Base-by-base conservation (phyloP, 345 rosid genomes). In the Kandelia obovata region DNA sequence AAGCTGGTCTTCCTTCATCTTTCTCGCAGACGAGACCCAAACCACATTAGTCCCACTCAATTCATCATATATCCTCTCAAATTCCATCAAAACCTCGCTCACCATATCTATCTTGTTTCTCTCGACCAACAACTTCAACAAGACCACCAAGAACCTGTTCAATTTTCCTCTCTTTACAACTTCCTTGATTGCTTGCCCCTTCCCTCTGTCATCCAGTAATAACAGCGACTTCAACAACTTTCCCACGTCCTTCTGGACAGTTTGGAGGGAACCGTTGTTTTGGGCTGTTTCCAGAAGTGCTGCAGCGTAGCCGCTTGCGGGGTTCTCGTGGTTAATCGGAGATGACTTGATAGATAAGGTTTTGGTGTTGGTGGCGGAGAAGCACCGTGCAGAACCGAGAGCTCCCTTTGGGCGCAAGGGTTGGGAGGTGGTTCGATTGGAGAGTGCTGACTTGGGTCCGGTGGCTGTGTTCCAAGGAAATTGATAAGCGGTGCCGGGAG, bases 231-330 rank as follows among this genome's bases (percentile, higher is more conserved):
- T 81, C 11, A 71, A 77, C 16, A 85, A 46, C 66, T 82, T 82
- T 9, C 56, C 79, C 25, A 79, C 96, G 57, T 86, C 93, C 55
- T 64, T 75, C 30, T 62, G 80, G 34, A 84, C 82, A 28, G 62
- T 65, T 23, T 78, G 72, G 53, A 88, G 85, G 43, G 92, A 80
- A 61, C 72, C 58, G 75, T 72, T 83, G 74, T 81, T 66, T 9
- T 72, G 89, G 62, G 89, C 79, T 49, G 79, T 79, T 64, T 85
- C 88, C 6, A 89, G 68, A 64, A 92, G 93, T 2, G 97, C 97
- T 0, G 87, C 96, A 0, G 93, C 93, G 52, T 85, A 92, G 25
- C 97, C 96, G 1, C 75, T 81, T 19, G 89, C 85, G 1, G 90
- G 88, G 60, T 75, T 89, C 1, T 53, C 77, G 66, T 91, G 87